Evolutionary conservation across 1,284 basidiomycete species (phyloP).

Genomic region (Fomes fomentarius): DNA sequence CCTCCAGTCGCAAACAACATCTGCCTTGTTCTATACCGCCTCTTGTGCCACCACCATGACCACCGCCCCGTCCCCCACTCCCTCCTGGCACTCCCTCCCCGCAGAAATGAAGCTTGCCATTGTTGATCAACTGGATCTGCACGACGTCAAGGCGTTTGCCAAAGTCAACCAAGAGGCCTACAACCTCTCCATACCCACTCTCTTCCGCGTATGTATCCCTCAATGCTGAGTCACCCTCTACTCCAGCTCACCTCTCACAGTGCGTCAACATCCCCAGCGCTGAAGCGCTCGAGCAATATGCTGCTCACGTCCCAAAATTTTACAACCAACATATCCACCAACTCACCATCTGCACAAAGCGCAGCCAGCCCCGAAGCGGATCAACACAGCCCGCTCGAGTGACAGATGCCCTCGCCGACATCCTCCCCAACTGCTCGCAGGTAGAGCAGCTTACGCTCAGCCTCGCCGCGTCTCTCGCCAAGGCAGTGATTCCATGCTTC

Average conservation of each 20-base stretch:
- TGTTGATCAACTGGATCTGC: slow-evolving; percentile 49
- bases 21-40: slow-evolving; percentile 3
- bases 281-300: slow-evolving; percentile 52
- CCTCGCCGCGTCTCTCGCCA: slow-evolving; percentile 55
- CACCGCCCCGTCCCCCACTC: slow-evolving; percentile 5
- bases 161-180: slow-evolving; percentile 51
- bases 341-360: slow-evolving; percentile 55
- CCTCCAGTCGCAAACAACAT: slow-evolving; percentile 6
- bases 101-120: slow-evolving; percentile 66
- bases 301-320: slow-evolving; percentile 54
- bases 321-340: slow-evolving; percentile 59
- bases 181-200: slow-evolving; percentile 55
- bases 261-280: slow-evolving; percentile 50
- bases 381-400: slow-evolving; percentile 20
- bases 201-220: slow-evolving; percentile 53
- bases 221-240: neutral
- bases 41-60: slow-evolving; percentile 7
- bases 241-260: slow-evolving; percentile 22
- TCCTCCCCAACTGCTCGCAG: slow-evolving; percentile 53
- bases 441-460: slow-evolving; percentile 54
- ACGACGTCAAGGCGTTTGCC: slow-evolving; percentile 45
- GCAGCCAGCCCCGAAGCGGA: slow-evolving; percentile 17
- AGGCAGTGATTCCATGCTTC: slow-evolving; percentile 56
- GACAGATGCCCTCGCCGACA: slow-evolving; percentile 50
- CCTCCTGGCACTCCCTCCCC: slow-evolving; percentile 59